These are phyloP conservation scores for Trichoderma simmonsii DNA, from an alignment of 2,329 filamentous ascomycete species.

Conservation along the genomic window DNA sequence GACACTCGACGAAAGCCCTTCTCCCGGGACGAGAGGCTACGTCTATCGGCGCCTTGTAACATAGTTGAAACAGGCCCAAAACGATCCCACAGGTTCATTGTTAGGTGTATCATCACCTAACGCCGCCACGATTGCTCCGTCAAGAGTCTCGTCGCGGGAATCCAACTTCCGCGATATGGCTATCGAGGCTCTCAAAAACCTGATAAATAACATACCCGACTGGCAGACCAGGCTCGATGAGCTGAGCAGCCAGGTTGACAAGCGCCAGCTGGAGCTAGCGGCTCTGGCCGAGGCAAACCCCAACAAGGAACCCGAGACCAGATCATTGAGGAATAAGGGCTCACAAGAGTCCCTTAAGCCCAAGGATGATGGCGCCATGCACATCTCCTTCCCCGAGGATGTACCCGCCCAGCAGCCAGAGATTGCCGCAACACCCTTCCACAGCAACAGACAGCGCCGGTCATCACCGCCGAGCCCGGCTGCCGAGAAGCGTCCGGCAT, in stretches of 20 bases:
- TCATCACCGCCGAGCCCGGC: constrained; percentile 15
- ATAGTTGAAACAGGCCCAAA: neutral
- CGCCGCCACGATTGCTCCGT: constrained; percentile 25
- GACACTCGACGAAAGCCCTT: neutral
- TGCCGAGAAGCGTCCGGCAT: constrained; percentile 25
- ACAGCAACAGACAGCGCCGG: constrained; percentile 11
- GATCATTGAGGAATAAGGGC: constrained; percentile 49
- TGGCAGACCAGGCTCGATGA: constrained; percentile 60
- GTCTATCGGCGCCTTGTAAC: neutral
- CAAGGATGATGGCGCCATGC: constrained; percentile 40
- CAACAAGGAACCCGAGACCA: constrained; percentile 31
- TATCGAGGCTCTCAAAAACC: constrained; percentile 55
- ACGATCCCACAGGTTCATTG: constrained; percentile 14
- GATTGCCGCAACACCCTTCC: neutral
- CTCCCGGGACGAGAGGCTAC: neutral
- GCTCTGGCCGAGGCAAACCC: constrained; percentile 36
- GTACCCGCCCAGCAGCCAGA: neutral
- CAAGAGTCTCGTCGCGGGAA: constrained; percentile 30
- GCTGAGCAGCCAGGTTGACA: constrained; percentile 58
- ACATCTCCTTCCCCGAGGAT: constrained; percentile 24
- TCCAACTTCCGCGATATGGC: constrained; percentile 37
- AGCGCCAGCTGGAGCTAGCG: constrained; percentile 60
- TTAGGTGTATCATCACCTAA: constrained; percentile 33
- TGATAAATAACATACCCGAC: constrained; percentile 55
- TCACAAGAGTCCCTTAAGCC: constrained; percentile 54